Base-by-base conservation (phyloP, 164 flowering plant species). In the Nymphaea colorata region DNA sequence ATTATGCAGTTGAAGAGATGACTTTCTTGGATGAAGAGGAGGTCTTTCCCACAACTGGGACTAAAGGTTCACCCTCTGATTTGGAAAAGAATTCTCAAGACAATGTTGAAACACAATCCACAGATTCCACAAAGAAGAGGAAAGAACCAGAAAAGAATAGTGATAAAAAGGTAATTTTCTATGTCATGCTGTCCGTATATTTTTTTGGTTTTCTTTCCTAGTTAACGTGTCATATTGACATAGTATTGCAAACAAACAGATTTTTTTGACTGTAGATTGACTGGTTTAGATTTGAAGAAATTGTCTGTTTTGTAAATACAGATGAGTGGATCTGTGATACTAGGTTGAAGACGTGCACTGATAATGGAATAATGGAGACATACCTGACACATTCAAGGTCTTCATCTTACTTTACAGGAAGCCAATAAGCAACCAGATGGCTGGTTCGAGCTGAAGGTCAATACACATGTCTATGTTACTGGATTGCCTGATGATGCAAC, bases 401-500 rank as follows among this genome's bases (percentile, higher is more conserved):
- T 51, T 51, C 57, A 51, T 74, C 62, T 72, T 78, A 60, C 64
- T 51, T 77, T 75, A 41, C 86, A 94, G 99, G 98, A 95, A 85
- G 81, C 97, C 51, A 91, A 95, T 74, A 87, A 91, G 72, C 93
- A 93, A 71, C 99, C 99, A 59, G 99, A 95, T 69, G 79, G 90
- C 75, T 95, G 99, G 99, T 95, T 95, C 64, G 99, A 95, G 62
- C 77, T 95, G 69, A 95, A 95, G 77, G 87, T 92, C 59, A 95
- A 95, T 75, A 89, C 98, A n/a, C 93, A 95, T 79, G 93, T 92
- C 66, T 95, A 95, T 72, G 94, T 95, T 18, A 87, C 86, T 51
- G 99, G 99, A 59, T 80, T 95, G 85, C 99, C 99, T 42, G 96
- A 91, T 61, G 98, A 95, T 84, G 99, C 87, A 47, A 88, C 96